Conservation (phyloP, 2,329 filamentous ascomycete genomes). For the Paracamarosporium sp. region DNA sequence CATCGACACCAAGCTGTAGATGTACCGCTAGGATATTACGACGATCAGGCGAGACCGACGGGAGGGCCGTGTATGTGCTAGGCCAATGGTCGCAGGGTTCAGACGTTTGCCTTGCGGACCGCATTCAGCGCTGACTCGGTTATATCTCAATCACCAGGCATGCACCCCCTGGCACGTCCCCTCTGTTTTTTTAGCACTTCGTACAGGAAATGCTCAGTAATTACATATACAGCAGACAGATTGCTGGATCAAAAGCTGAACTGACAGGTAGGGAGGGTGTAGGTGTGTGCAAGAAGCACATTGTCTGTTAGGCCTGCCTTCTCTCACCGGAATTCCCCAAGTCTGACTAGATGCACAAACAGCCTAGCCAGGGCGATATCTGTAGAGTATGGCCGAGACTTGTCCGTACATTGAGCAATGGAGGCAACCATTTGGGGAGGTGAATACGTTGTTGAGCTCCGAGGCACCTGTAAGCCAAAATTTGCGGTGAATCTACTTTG, state of each 20-base stretch:
- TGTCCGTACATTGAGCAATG: neutral
- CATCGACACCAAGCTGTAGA: slow-evolving; percentile 1
- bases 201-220: neutral
- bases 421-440: neutral
- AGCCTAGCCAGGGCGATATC: neutral
- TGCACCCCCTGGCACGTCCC: neutral
- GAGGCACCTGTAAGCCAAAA: neutral
- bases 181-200: neutral
- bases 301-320: neutral
- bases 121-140: neutral
- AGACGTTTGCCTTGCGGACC: slow-evolving; percentile 11
- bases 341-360: neutral
- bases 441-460: neutral
- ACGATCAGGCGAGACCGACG: neutral
- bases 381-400: neutral
- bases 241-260: neutral
- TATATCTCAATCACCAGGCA: neutral
- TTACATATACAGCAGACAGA: neutral
- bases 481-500: neutral
- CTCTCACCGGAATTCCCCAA: slow-evolving; percentile 6
- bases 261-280: neutral
- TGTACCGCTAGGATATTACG: neutral
- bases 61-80: slow-evolving; percentile 1
- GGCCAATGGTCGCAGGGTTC: slow-evolving; percentile 4
- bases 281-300: neutral